A percentile compares a stretch with the other conserved stretches of the same genome.
Evolutionary conservation across 441 rosid genomes (phyloP).

Genomic region (Cnidoscolus chayamansa): DNA sequence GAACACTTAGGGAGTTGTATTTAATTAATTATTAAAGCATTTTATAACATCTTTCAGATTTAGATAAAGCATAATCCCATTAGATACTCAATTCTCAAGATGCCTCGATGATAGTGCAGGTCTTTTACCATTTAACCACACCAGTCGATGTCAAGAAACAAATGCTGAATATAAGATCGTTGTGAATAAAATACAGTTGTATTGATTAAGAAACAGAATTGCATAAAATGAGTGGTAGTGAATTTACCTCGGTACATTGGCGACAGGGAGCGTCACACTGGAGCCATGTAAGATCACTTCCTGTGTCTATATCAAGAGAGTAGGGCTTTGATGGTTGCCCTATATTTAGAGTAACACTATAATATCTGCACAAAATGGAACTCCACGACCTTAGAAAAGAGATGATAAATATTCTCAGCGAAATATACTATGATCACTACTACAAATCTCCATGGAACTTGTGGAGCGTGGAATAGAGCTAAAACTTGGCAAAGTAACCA

Average conservation of each 20-base stretch:
- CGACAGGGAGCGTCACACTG: conserved; percentile 77
- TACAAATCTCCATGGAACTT: background rate
- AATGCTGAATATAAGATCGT: no score
- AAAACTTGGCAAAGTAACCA: no score
- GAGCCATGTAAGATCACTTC: conserved; percentile 96
- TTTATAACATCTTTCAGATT: no score
- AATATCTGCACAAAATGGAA: conserved; percentile 46
- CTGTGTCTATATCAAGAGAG: conserved; percentile 86
- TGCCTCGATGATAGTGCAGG: no score
- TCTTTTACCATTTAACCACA: no score
- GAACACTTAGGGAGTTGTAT: no score
- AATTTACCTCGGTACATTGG: conserved; percentile 52
- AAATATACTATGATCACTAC: background rate
- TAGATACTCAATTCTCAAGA: no score
- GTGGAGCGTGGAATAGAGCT: background rate
- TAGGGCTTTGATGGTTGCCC: conserved; percentile 82
- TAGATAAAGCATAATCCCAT: no score
- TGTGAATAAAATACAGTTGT: no score
- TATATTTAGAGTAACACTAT: conserved; percentile 58
- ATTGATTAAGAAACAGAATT: background rate
- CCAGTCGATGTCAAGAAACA: no score
- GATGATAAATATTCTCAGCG: background rate
- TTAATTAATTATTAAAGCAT: no score
- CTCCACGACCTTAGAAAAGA: background rate
- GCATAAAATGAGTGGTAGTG: background rate